Evolutionary conservation across 768 basidiomycete genomes (phyloP).

Genomic region (Mycena epipterygia): DNA sequence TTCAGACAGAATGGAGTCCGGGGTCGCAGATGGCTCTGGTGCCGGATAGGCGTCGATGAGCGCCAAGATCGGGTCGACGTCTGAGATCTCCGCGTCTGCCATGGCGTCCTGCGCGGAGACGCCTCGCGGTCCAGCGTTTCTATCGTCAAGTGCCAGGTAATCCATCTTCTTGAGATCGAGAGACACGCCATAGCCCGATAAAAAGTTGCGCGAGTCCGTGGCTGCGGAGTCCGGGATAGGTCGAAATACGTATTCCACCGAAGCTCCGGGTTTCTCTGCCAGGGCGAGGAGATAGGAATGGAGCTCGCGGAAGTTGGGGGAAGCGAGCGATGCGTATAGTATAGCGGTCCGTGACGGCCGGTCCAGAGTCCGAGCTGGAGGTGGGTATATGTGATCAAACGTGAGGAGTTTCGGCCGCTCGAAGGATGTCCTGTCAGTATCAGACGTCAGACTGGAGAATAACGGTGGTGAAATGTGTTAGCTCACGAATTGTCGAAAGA

Average conservation of each 20-base stretch:
- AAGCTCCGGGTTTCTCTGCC: constrained; percentile 57
- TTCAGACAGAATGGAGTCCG: constrained; percentile 46
- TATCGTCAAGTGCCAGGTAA: constrained; percentile 94
- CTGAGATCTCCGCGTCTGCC: neutral
- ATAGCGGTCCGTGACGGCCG: constrained; percentile 76
- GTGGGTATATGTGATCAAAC: constrained; percentile 83
- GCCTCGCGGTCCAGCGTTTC: constrained; percentile 54
- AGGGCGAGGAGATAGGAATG: constrained; percentile 74
- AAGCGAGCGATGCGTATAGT: constrained; percentile 79
- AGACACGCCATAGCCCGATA: constrained; percentile 93
- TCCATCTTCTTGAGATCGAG: constrained; percentile 98
- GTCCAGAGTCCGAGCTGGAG: constrained; percentile 58
- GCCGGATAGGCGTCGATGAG: constrained; percentile 34
- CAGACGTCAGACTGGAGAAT: neutral
- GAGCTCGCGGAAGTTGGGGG: constrained; percentile 77
- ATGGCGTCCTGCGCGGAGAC: constrained; percentile 3
- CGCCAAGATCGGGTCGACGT: constrained; percentile 23
- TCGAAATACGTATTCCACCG: constrained; percentile 84
- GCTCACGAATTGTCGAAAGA: constrained; percentile 46
- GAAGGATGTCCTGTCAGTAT: constrained; percentile 43
- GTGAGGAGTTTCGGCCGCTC: constrained; percentile 67
- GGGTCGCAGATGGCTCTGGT: neutral
- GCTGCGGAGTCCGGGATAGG: constrained; percentile 57
- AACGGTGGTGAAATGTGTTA: neutral
- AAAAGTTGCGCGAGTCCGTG: constrained; percentile 51